Evolutionary conservation across 2,329 filamentous ascomycete species (phyloP).

Genomic region (Alternaria tenuissima): DNA sequence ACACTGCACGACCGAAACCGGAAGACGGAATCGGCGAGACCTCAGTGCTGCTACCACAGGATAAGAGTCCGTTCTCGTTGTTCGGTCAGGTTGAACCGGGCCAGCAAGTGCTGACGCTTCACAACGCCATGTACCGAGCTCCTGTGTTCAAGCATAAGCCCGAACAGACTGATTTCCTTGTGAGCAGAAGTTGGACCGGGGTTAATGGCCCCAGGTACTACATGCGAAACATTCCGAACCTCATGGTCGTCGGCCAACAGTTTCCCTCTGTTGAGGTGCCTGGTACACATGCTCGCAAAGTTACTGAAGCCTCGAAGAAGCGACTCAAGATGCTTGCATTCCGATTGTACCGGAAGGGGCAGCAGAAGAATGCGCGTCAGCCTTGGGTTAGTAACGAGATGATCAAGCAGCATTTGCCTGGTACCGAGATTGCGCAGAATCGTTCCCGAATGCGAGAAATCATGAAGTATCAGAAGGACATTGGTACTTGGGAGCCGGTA

Average conservation of each 20-base stretch:
- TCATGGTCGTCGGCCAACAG: conserved; percentile 91
- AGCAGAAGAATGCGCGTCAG: conserved; percentile 73
- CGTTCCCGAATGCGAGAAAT: conserved; percentile 98
- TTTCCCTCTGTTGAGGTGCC: conserved; percentile 93
- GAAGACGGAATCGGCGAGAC: conserved; percentile 81
- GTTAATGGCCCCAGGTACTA: conserved; percentile 81
- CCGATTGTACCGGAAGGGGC: conserved; percentile 81
- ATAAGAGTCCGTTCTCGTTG: conserved; percentile 93
- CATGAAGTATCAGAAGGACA: conserved; percentile 85
- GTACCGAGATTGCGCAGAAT: conserved; percentile 93
- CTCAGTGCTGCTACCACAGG: conserved; percentile 86
- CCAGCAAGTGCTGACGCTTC: conserved; percentile 87
- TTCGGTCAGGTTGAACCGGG: conserved; percentile 94
- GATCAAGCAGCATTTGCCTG: conserved; percentile 77
- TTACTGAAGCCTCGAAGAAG: conserved; percentile 97
- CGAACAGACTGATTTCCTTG: conserved; percentile 82
- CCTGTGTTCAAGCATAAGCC: conserved; percentile 89
- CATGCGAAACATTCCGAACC: conserved; percentile 86
- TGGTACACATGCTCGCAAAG: conserved; percentile 90
- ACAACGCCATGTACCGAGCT: conserved; percentile 94
- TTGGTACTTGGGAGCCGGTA: conserved; percentile 80
- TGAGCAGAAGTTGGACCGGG: conserved; percentile 82
- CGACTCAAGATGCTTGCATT: conserved; percentile 96
- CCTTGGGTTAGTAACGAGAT: conserved; percentile 78
- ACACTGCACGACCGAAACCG: conserved; percentile 76